Conservation (phyloP, 768 basidiomycete genomes). For the Leccinum broughii region DNA sequence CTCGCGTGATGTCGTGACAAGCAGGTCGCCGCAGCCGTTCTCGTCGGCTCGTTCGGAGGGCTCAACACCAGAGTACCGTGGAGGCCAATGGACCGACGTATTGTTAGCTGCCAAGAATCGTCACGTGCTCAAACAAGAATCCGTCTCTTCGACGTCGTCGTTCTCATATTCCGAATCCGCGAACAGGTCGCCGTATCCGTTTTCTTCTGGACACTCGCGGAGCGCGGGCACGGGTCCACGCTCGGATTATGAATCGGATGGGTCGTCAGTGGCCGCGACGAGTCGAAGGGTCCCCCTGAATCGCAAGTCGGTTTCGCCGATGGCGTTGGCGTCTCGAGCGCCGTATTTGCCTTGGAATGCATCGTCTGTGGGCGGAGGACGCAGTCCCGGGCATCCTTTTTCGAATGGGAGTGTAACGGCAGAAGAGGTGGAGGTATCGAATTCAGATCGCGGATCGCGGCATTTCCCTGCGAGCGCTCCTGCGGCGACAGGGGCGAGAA, state of each 20-base stretch:
- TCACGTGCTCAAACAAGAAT: slow-evolving; percentile 47
- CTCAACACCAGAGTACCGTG: slow-evolving; percentile 34
- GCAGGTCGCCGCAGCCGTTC: slow-evolving; percentile 21
- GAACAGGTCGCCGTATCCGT: slow-evolving; percentile 32
- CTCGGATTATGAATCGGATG: slow-evolving; percentile 61
- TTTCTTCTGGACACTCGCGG: slow-evolving; percentile 2
- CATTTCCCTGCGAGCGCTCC: slow-evolving; percentile 2
- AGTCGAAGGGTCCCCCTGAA: slow-evolving; percentile 67
- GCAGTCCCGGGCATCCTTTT: slow-evolving; percentile 21
- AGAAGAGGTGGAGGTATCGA: slow-evolving; percentile 24
- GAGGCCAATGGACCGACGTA: slow-evolving; percentile 51
- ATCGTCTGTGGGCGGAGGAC: slow-evolving; percentile 43
- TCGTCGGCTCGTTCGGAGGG: slow-evolving; percentile 37
- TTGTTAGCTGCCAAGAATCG: slow-evolving; percentile 37
- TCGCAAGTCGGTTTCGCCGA: slow-evolving; percentile 68
- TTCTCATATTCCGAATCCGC: slow-evolving; percentile 56
- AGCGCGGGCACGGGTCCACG: slow-evolving; percentile 31
- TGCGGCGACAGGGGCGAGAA: not conserved
- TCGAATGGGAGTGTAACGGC: slow-evolving; percentile 19
- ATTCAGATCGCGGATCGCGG: slow-evolving; percentile 33
- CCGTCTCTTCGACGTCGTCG: slow-evolving; percentile 66
- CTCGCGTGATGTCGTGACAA: slow-evolving; percentile 47
- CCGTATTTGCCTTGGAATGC: slow-evolving; percentile 35
- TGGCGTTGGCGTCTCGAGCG: slow-evolving; percentile 56
- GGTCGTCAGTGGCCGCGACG: slow-evolving; percentile 15